Evolutionary conservation across 2,329 filamentous ascomycete genomes (phyloP).

Genomic region (Aspergillus pseudonomiae): DNA sequence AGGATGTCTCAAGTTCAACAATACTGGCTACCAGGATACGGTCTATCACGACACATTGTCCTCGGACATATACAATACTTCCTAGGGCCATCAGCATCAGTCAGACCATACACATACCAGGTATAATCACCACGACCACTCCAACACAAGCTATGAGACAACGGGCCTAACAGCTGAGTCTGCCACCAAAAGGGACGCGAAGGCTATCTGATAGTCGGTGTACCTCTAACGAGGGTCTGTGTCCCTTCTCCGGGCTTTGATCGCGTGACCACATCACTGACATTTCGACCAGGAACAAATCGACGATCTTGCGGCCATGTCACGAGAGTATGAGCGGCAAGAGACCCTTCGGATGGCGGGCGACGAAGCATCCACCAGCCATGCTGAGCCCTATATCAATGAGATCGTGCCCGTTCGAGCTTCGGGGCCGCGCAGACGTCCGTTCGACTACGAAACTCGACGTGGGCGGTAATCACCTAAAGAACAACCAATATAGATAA

Average conservation of each 20-base stretch:
- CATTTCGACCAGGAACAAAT: conserved; percentile 48
- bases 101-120: conserved; percentile 52
- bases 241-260: not conserved
- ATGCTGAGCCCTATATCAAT: conserved; percentile 46
- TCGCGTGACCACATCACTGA: conserved; percentile 13
- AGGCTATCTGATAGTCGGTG: conserved; percentile 52
- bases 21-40: conserved; percentile 54
- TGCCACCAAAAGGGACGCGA: conserved; percentile 47
- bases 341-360: conserved; percentile 49
- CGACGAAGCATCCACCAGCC: conserved; percentile 25
- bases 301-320: conserved; percentile 51
- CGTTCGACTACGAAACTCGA: conserved; percentile 34
- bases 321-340: conserved; percentile 51
- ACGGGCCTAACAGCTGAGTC: conserved; percentile 28
- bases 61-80: conserved; percentile 53
- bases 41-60: conserved; percentile 53
- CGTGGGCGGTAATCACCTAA: conserved; percentile 11
- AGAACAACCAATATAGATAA: not conserved
- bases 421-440: conserved; percentile 33
- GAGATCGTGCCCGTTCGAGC: conserved; percentile 43
- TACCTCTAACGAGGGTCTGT: conserved; percentile 49
- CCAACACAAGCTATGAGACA: conserved; percentile 5
- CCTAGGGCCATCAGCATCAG: conserved; percentile 50
- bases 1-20: conserved; percentile 45
- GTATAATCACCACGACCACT: conserved; percentile 29